Evolutionary conservation across 768 basidiomycete genomes (phyloP), one percentile per base, ranked within the genome.

Genomic region (Tricholoma furcatifolium): DNA sequence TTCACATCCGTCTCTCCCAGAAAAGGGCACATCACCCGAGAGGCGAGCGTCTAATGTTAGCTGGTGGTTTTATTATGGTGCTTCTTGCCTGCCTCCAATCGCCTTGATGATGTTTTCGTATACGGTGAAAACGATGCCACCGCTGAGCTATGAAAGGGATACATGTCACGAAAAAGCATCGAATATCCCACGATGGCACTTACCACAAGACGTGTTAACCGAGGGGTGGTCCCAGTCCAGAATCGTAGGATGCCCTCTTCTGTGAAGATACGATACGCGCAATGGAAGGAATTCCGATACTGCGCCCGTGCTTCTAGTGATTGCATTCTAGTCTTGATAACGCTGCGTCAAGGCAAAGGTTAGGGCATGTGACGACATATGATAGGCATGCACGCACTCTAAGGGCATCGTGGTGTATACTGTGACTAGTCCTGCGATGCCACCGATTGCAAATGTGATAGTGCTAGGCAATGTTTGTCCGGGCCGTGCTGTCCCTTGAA

Each of bases 291-390:
- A 64, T 99, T 98, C 34, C 86, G 83, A 66, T 98, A 99, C 54
- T 93, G 87, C 20, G 76, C 70, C 9, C 82, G 77, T 0, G 96
- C 97, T 51, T 82, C 80, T 9, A 99, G 77, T 5, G 92, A 87
- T 69, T 99, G 97, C 97, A 98, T 99, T 21, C 96, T 84, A 10
- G 97, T 98, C 73, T 98, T 99, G 70, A 98, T 83, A 27, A 98
- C 94, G 64, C 93, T 96, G 59, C 12, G 27, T 27, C 27, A 27
- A 27, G 27, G 4, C 41, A 55, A 52, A 2, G n/a, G 42, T 17
- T 12, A 43, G 24, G 27, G 31, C 20, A 44, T 39, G 8, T 50
- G 24, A 24, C 23, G 12, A 35, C 39, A 43, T 52, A 43, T 38
- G 32, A 32, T 24, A 42, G 30, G 53, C 20, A 17, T 23, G 15